Conservation (phyloP, 140 eudicot species). For the Senecio squalidus region DNA sequence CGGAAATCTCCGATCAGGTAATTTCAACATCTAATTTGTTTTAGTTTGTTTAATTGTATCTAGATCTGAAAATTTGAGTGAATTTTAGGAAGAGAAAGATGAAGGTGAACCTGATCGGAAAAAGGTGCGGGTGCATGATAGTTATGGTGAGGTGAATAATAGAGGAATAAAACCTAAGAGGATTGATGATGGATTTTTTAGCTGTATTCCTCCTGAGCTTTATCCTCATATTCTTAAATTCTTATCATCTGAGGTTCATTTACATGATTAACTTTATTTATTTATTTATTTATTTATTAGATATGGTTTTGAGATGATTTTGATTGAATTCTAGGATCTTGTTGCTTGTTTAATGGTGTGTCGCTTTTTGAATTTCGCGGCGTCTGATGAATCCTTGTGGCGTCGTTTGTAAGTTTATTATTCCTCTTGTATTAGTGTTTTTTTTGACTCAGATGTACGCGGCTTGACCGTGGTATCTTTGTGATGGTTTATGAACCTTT, state of each 20-base stretch:
- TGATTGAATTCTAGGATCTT: constrained; percentile 62
- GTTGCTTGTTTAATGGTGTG: constrained; percentile 79
- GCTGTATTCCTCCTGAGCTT: not conserved
- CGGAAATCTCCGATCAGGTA: no score
- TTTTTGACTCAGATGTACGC: no score
- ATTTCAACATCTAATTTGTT: no score
- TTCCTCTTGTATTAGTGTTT: no score
- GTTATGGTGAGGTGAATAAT: not conserved
- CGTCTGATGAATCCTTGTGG: constrained; percentile 91
- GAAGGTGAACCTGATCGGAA: no score
- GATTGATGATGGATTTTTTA: not conserved
- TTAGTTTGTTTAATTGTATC: no score
- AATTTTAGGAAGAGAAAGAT: no score
- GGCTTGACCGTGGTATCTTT: no score
- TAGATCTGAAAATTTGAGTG: no score
- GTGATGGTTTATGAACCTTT: no score
- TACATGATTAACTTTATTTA: not conserved
- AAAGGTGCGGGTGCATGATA: not conserved
- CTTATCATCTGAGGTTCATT: not conserved
- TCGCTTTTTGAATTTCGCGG: constrained; percentile 56
- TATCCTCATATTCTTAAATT: not conserved
- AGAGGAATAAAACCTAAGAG: not conserved
- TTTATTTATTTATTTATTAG: not conserved
- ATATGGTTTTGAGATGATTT: not conserved
- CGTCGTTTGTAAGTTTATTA: constrained; percentile 72